Evolutionary conservation across 2,329 filamentous ascomycete species (phyloP).

Genomic region (Furcasterigmium sp.): DNA sequence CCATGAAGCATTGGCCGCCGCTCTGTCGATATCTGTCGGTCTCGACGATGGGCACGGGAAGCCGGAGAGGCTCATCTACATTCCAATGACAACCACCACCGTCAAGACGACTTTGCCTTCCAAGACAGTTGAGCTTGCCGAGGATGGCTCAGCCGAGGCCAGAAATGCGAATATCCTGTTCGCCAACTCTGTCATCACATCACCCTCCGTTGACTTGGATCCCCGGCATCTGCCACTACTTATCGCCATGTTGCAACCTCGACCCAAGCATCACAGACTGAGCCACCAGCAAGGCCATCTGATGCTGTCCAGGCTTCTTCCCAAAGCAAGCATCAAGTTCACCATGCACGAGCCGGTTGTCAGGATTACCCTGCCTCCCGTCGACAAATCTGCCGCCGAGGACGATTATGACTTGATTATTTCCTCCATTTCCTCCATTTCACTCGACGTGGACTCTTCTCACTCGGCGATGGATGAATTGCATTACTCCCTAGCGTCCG

Average conservation of each 20-base stretch:
- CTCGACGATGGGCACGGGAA: constrained; percentile 85
- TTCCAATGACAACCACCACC: constrained; percentile 95
- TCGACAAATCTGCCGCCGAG: constrained; percentile 56
- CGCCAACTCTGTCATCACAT: constrained; percentile 93
- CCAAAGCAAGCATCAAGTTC: constrained; percentile 90
- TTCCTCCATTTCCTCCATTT: constrained; percentile 89
- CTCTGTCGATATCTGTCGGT: constrained; percentile 86
- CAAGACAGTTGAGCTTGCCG: constrained; percentile 79
- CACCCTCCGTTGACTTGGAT: constrained; percentile 87
- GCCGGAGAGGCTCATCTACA: constrained; percentile 81
- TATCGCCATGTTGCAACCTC: constrained; percentile 65
- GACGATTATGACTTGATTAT: constrained; percentile 95
- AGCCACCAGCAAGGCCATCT: constrained; percentile 48
- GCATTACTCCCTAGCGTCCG: constrained; percentile 81
- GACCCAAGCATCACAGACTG: constrained; percentile 14
- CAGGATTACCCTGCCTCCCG: constrained; percentile 79
- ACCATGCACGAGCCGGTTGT: constrained; percentile 96
- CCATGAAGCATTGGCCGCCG: constrained; percentile 88
- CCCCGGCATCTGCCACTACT: constrained; percentile 86
- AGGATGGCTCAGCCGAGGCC: constrained; percentile 59
- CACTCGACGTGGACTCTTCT: constrained; percentile 90
- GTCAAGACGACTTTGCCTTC: constrained; percentile 91
- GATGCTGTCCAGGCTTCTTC: constrained; percentile 83
- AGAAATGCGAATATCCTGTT: constrained; percentile 95
- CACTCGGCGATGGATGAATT: constrained; percentile 79